Evolutionary conservation across 148 eudicot genomes (phyloP).

Genomic region (Rhododendron henanense): DNA sequence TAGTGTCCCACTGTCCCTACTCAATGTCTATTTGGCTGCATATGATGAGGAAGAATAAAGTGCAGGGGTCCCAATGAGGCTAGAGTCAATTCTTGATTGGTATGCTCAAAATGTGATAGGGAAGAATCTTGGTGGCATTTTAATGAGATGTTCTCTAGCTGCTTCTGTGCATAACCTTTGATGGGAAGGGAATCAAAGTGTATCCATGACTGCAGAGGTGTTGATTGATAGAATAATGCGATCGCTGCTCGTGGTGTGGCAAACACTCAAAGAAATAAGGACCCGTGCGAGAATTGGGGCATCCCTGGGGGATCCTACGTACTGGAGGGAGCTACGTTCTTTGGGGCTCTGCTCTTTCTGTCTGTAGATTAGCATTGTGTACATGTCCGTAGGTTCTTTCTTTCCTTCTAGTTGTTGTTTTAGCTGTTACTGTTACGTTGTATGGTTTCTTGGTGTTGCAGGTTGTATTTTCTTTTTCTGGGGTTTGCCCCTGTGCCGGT

Average conservation of each 20-base stretch:
- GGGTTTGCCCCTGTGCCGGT: background rate
- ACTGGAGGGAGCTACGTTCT: background rate
- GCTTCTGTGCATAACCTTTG: background rate
- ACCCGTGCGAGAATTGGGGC: background rate
- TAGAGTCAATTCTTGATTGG: background rate
- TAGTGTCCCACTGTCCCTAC: background rate
- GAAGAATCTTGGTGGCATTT: background rate
- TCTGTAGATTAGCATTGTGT: background rate
- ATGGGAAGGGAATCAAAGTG: background rate
- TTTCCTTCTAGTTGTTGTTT: background rate
- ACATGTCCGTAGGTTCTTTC: background rate
- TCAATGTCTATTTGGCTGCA: background rate
- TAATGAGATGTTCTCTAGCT: background rate
- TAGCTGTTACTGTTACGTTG: background rate
- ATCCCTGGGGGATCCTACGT: background rate
- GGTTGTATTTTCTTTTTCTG: background rate
- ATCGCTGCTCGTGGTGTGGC: background rate
- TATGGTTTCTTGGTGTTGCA: background rate
- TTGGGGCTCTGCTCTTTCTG: background rate
- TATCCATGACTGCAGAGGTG: background rate
- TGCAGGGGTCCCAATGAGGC: background rate
- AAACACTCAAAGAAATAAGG: background rate
- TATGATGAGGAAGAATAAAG: background rate
- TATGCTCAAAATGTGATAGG: background rate
- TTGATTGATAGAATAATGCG: background rate